Percentiles rank a stretch among this genome's conserved stretches.
Conservation (phyloP, 306 rosid species). For the Cicer judaicum region DNA sequence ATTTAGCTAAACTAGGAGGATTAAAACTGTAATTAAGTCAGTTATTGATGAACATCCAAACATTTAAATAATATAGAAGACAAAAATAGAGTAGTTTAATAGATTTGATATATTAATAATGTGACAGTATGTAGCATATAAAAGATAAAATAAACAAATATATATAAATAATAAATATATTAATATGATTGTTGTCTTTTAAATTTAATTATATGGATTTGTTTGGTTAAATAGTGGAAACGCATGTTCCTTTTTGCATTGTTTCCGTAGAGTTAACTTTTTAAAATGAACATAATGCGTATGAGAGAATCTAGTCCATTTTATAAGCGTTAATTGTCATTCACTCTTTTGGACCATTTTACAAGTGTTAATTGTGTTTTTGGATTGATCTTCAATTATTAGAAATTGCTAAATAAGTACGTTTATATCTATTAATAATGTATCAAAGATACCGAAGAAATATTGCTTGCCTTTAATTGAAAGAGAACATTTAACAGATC, state of each 20-base stretch:
- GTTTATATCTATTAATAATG: slow-evolving; percentile 9
- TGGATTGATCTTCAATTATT: slow-evolving; percentile 42
- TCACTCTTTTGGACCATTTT: slow-evolving; percentile 2
- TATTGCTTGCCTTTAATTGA: slow-evolving; percentile 39
- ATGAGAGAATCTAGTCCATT: slow-evolving; percentile 42
- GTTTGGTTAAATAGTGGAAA: slow-evolving; percentile 34
- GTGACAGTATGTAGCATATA: too few species aligned
- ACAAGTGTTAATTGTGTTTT: slow-evolving; percentile 3
- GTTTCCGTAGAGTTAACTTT: slow-evolving; percentile 17
- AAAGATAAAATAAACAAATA: too few species aligned
- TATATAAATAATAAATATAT: too few species aligned
- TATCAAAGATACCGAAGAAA: slow-evolving; percentile 2
- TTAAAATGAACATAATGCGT: slow-evolving; percentile 10
- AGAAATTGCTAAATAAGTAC: slow-evolving; percentile 34
- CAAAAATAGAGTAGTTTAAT: too few species aligned
- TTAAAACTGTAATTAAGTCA: too few species aligned
- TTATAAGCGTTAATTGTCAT: slow-evolving; percentile 2
- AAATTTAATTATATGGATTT: slow-evolving; percentile 32
- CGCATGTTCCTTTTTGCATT: slow-evolving; percentile 33
- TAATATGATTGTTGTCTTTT: too few species aligned
- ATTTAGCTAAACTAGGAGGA: too few species aligned
- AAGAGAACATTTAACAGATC: slow-evolving; percentile 36
- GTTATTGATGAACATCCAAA: too few species aligned
- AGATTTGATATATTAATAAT: too few species aligned
- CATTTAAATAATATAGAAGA: too few species aligned